Percentiles rank a stretch among this genome's conserved stretches.
phyloP scores from a whole-genome alignment of 2,329 filamentous ascomycete genomes.

The Aspergillus clavatus region DNA sequence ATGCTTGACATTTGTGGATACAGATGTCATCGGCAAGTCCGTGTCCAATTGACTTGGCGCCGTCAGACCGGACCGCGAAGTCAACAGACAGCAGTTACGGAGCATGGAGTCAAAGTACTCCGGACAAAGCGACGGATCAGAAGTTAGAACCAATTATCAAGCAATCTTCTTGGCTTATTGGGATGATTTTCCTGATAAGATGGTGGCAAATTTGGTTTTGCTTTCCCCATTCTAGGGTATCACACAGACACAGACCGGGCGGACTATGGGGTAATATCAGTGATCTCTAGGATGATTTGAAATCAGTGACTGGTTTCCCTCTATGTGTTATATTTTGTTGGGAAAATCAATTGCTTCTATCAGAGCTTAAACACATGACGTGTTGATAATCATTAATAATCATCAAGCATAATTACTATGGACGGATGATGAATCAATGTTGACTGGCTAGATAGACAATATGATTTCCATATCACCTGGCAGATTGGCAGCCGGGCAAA shows the following conservation, averaged over 20 bases:
- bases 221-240: not conserved
- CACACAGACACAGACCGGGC: not conserved
- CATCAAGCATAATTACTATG: too few species aligned
- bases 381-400: not conserved
- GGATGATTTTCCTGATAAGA: not conserved
- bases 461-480: not conserved
- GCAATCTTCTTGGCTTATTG: not conserved
- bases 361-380: too few species aligned
- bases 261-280: not conserved
- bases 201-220: not conserved
- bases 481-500: not conserved
- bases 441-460: not conserved
- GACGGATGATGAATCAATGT: too few species aligned
- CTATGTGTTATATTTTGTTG: too few species aligned
- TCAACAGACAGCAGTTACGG: not conserved
- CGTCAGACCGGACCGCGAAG: not conserved
- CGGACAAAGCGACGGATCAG: too few species aligned
- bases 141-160: not conserved
- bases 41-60: not conserved
- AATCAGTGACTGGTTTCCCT: not conserved
- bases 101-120: not conserved
- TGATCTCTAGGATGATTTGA: not conserved
- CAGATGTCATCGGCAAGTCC: not conserved
- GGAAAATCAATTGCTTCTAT: not conserved
- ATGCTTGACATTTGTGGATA: not conserved